These are phyloP conservation scores for Neofusicoccum umdonicola DNA, from an alignment of 2,329 filamentous ascomycete genomes.

Conservation along the genomic window DNA sequence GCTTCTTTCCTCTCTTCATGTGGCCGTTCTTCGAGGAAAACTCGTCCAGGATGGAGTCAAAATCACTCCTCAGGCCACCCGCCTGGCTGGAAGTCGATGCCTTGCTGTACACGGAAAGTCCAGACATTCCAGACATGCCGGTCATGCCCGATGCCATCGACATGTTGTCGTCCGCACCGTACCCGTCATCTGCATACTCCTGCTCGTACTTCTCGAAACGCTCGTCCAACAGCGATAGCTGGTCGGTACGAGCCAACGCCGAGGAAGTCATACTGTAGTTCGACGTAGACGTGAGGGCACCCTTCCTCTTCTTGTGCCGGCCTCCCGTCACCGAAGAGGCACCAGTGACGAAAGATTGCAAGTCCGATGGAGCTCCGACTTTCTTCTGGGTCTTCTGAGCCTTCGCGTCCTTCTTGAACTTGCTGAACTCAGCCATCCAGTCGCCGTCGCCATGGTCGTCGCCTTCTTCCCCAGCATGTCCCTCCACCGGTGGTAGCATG, in stretches of 20 bases:
- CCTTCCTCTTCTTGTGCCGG: constrained; percentile 90
- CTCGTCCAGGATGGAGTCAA: constrained; percentile 88
- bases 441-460: constrained; percentile 60
- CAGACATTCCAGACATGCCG: constrained; percentile 50
- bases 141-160: constrained; percentile 50
- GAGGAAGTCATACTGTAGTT: constrained; percentile 91
- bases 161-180: constrained; percentile 45
- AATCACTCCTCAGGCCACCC: constrained; percentile 68
- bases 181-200: constrained; percentile 62
- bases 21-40: constrained; percentile 77
- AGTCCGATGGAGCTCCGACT: constrained; percentile 54
- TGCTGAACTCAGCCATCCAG: constrained; percentile 90
- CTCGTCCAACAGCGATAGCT: constrained; percentile 78
- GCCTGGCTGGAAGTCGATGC: constrained; percentile 37
- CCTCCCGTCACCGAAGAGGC: constrained; percentile 73
- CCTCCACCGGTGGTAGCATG: constrained; percentile 29
- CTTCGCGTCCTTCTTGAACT: constrained; percentile 80
- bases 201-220: constrained; percentile 90
- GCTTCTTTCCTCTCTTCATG: constrained; percentile 60
- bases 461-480: constrained; percentile 28
- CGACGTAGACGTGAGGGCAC: constrained; percentile 82
- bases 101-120: constrained; percentile 30
- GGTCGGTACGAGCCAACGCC: constrained; percentile 81
- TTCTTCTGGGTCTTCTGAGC: constrained; percentile 38
- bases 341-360: constrained; percentile 68